phyloP scores from a whole-genome alignment of 2,329 filamentous ascomycete genomes.

The Botrytis sinoallii region DNA sequence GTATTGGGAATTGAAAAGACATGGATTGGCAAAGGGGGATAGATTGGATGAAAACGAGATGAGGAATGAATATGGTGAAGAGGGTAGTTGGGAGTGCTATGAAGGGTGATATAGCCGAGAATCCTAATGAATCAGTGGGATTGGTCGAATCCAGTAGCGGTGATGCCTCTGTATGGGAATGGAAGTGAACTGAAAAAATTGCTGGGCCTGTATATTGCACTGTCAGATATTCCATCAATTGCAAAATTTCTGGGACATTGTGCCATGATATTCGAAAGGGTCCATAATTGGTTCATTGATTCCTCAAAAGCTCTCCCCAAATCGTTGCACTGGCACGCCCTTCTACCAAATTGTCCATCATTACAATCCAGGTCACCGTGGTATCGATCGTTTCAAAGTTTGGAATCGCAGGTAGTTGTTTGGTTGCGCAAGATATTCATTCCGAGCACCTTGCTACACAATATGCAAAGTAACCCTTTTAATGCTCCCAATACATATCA shows the following conservation, averaged over 20 bases:
- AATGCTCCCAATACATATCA: conserved; percentile 29
- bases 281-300: conserved; percentile 15
- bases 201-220: neutral
- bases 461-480: conserved; percentile 36
- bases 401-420: conserved; percentile 13
- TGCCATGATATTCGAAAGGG: neutral
- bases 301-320: conserved; percentile 8
- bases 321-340: conserved; percentile 8
- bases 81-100: neutral
- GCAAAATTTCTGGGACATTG: neutral
- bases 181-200: neutral
- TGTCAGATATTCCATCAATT: neutral
- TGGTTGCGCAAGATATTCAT: conserved; percentile 35
- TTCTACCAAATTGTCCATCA: conserved; percentile 7
- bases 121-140: neutral
- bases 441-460: conserved; percentile 37
- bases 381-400: conserved; percentile 16
- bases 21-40: neutral
- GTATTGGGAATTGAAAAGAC: neutral
- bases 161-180: neutral
- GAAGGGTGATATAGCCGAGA: neutral
- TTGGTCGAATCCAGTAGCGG: neutral
- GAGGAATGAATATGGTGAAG: neutral
- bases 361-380: conserved; percentile 7
- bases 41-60: no score